Evolutionary conservation across 768 basidiomycete genomes (phyloP).

Genomic region (Kwoniella sp.): DNA sequence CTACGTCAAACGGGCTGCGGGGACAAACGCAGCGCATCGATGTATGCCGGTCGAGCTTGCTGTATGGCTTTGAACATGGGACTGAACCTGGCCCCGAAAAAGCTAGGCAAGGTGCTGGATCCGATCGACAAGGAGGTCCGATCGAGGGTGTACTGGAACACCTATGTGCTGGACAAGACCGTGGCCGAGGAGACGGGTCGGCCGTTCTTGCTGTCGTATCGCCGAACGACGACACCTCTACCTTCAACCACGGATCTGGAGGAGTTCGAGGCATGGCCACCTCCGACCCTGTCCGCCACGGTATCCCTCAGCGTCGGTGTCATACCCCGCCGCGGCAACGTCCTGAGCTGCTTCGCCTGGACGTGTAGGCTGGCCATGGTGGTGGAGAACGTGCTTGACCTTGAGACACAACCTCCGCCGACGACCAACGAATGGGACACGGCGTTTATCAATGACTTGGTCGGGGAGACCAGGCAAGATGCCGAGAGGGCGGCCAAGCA

Average conservation of each 20-base stretch:
- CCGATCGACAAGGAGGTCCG: slow-evolving; percentile 15
- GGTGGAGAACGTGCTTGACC: slow-evolving; percentile 35
- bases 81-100: slow-evolving; percentile 21
- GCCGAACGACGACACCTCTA: slow-evolving; percentile 25
- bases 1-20: slow-evolving; percentile 39
- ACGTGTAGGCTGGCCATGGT: slow-evolving; percentile 32
- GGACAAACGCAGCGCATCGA: slow-evolving; percentile 31
- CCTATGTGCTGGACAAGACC: slow-evolving; percentile 37
- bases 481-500: background rate
- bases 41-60: slow-evolving; percentile 30
- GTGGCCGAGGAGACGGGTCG: slow-evolving; percentile 42
- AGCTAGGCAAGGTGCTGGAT: background rate
- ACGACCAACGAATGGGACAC: slow-evolving; percentile 10
- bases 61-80: slow-evolving; percentile 35
- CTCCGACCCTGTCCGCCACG: slow-evolving; percentile 18
- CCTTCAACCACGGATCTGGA: slow-evolving; percentile 32
- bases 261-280: slow-evolving; percentile 42
- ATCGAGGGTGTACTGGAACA: slow-evolving; percentile 37
- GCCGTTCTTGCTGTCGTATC: slow-evolving; percentile 31
- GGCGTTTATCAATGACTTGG: too few species aligned
- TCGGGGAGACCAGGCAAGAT: background rate
- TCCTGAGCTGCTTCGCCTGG: slow-evolving; percentile 29
- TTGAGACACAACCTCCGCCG: slow-evolving; percentile 21
- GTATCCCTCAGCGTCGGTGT: slow-evolving; percentile 5
- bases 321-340: slow-evolving; percentile 18